Evolutionary conservation across 2,329 filamentous ascomycete genomes (phyloP).

Genomic region (Paraphaeosphaeria sporulosa): DNA sequence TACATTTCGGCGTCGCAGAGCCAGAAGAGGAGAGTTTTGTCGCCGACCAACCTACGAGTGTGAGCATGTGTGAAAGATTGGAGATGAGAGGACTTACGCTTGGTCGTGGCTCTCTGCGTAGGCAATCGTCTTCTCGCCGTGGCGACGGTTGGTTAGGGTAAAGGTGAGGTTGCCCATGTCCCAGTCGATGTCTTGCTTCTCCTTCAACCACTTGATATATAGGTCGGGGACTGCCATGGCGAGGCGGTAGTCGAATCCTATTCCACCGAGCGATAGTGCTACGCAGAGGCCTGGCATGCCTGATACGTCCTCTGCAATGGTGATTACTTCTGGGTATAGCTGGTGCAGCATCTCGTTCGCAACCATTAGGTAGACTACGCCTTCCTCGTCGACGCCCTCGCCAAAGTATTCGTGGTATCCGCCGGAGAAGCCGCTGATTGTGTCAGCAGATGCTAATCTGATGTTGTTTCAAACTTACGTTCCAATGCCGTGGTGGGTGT

Average conservation of each 20-base stretch:
- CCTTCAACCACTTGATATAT: slow-evolving; percentile 99
- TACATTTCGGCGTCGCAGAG: slow-evolving; percentile 97
- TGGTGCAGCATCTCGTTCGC: slow-evolving; percentile 95
- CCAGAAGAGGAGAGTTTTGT: slow-evolving; percentile 98
- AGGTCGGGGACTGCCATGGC: slow-evolving; percentile 98
- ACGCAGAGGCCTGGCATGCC: slow-evolving; percentile 98
- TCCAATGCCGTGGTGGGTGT: slow-evolving; percentile 93
- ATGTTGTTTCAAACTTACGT: slow-evolving; percentile 68
- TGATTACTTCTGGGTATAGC: slow-evolving; percentile 88
- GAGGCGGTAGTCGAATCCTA: slow-evolving; percentile 96
- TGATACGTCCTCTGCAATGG: slow-evolving; percentile 95
- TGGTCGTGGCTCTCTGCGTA: slow-evolving; percentile 98
- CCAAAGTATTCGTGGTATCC: slow-evolving; percentile 99
- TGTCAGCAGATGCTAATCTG: slow-evolving; percentile 25
- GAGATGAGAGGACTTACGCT: slow-evolving; percentile 69
- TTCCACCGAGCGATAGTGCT: slow-evolving; percentile 81
- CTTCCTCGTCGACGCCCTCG: slow-evolving; percentile 86
- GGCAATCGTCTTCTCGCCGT: slow-evolving; percentile 97
- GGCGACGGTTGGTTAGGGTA: slow-evolving; percentile 89
- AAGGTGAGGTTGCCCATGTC: slow-evolving; percentile 84
- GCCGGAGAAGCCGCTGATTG: slow-evolving; percentile 84
- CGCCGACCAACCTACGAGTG: slow-evolving; percentile 80
- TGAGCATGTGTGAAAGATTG: slow-evolving; percentile 22
- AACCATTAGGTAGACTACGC: slow-evolving; percentile 92
- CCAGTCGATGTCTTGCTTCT: slow-evolving; percentile 90